Evolutionary conservation across 257 asterid genomes (phyloP).

Genomic region (Schizonepeta tenuifolia): DNA sequence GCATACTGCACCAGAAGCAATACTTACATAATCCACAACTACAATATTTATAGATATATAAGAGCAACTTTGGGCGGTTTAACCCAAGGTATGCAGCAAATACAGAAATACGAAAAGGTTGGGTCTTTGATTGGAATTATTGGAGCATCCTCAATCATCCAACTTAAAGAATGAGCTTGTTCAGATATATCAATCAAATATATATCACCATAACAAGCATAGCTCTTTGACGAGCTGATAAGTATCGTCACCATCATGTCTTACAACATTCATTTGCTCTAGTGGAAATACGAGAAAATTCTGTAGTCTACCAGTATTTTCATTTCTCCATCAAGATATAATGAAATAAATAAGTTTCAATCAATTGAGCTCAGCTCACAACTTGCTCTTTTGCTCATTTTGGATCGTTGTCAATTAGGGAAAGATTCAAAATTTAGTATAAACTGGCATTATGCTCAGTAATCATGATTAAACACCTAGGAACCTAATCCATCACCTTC

Average conservation of each 20-base stretch:
- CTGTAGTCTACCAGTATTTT: not conserved
- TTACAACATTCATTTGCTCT: not conserved
- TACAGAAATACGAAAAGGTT: not conserved
- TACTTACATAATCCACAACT: not conserved
- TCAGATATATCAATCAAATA: not conserved
- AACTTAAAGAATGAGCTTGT: not conserved
- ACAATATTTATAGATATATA: not conserved
- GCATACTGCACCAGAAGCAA: not conserved
- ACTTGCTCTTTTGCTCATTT: not conserved
- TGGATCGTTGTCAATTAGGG: not conserved
- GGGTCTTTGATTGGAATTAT: not conserved
- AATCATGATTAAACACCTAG: not conserved
- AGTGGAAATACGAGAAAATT: not conserved
- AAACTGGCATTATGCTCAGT: not conserved
- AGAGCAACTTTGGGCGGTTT: not conserved
- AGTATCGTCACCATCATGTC: not conserved
- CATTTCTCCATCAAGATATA: not conserved
- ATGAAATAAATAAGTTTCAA: not conserved
- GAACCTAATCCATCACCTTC: conserved; percentile 5
- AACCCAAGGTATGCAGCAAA: not conserved
- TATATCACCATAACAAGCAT: conserved; percentile 14
- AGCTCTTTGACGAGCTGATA: not conserved
- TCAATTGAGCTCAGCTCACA: conserved; percentile 4
- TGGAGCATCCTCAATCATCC: conserved; percentile 4
- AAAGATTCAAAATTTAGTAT: not conserved